A percentile compares a stretch with the other conserved stretches of the same genome.
Evolutionary conservation across 1,284 basidiomycete species (phyloP).

Genomic region (Boletus smithii): DNA sequence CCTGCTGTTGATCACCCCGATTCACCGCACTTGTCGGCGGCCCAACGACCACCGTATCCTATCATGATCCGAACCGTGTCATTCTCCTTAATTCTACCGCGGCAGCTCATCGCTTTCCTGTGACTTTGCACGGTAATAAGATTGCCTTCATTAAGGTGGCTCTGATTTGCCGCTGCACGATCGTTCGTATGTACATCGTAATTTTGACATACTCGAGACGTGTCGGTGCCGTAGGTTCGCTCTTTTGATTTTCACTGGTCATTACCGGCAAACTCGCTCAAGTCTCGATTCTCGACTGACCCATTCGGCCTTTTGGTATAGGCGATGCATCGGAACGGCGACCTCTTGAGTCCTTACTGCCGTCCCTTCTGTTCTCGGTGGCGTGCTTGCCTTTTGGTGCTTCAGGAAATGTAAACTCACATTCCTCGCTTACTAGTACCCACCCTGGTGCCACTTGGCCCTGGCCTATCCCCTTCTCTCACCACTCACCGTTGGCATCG

Average conservation of each 20-base stretch:
- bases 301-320: conserved; percentile 3
- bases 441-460: conserved; percentile 1
- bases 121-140: conserved; percentile 22
- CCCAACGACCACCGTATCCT: neutral
- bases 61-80: conserved; percentile 25
- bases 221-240: conserved; percentile 22
- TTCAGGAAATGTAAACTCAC: conserved; percentile 5
- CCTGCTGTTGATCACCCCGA: too few species aligned
- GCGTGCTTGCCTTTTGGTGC: neutral
- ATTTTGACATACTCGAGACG: conserved; percentile 31
- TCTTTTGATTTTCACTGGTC: conserved; percentile 28
- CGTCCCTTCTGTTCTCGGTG: conserved; percentile 7
- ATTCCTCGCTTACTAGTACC: conserved; percentile 18
- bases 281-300: conserved; percentile 7
- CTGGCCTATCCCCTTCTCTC: neutral
- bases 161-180: conserved; percentile 25
- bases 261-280: conserved; percentile 20
- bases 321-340: conserved; percentile 21
- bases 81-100: conserved; percentile 15
- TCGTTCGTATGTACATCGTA: conserved; percentile 8
- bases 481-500: conserved; percentile 2
- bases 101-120: conserved; percentile 1
- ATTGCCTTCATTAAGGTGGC: conserved; percentile 22
- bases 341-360: conserved; percentile 8
- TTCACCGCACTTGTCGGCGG: conserved; percentile 20